Conservation (phyloP, 495 filamentous ascomycete genomes). For the Tirmania nivea region DNA sequence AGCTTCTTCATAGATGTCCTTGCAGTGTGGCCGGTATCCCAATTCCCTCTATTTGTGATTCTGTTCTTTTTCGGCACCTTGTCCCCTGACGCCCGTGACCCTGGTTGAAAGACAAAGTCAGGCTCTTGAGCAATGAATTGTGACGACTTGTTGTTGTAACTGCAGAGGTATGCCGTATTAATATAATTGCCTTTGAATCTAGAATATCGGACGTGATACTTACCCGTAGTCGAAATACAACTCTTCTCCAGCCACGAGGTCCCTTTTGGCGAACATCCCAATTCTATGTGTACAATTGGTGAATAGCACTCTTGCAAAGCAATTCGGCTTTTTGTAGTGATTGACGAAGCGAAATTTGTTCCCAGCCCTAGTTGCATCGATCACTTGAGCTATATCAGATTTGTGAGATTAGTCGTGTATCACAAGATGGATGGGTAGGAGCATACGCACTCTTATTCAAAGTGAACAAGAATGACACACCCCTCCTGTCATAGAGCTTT, state of each 20-base stretch:
- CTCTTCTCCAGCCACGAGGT: slow-evolving; percentile 42
- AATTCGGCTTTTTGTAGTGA: slow-evolving; percentile 33
- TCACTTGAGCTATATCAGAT: slow-evolving; percentile 17
- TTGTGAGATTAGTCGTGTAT: slow-evolving; percentile 23
- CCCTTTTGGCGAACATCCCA: slow-evolving; percentile 37
- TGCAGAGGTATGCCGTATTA: neutral
- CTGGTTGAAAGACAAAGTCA: slow-evolving; percentile 1
- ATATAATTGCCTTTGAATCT: neutral
- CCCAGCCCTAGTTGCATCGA: slow-evolving; percentile 27
- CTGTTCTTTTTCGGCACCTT: slow-evolving; percentile 9
- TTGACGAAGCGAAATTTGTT: slow-evolving; percentile 48
- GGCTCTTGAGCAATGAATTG: slow-evolving; percentile 19
- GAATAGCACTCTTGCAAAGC: slow-evolving; percentile 35
- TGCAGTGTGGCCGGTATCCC: slow-evolving; percentile 15
- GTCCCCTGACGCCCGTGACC: slow-evolving; percentile 1
- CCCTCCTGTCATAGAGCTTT: slow-evolving; percentile 38
- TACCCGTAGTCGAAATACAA: slow-evolving; percentile 46
- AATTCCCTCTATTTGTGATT: slow-evolving; percentile 9
- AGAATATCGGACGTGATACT: neutral
- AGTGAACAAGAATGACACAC: slow-evolving; percentile 43
- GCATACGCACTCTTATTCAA: slow-evolving; percentile 27
- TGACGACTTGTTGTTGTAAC: slow-evolving; percentile 15
- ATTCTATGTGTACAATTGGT: slow-evolving; percentile 47
- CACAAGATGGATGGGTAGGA: slow-evolving; percentile 25
- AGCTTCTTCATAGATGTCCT: slow-evolving; percentile 3